These are phyloP conservation scores for Triticum timopheevii DNA, from an alignment of 176 grass and related monocot genomes.

Conservation along the genomic window DNA sequence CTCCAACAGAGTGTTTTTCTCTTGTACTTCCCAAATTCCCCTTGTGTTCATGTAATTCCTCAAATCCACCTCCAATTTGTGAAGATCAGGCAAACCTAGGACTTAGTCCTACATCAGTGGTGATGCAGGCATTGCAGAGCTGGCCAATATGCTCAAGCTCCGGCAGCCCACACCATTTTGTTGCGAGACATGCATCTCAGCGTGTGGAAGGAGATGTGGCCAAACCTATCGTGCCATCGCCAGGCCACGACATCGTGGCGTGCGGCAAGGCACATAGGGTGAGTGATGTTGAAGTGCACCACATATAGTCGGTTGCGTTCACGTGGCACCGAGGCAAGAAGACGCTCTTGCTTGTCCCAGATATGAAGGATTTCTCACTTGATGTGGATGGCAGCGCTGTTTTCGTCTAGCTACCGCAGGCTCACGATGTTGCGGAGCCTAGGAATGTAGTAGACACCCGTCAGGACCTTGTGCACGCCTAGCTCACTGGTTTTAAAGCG, in stretches of 20 bases:
- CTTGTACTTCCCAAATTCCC: no score
- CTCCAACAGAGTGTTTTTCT: no score
- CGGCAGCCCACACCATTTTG: neutral
- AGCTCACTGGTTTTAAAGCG: no score
- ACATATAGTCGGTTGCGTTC: neutral
- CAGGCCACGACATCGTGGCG: no score
- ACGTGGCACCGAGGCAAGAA: neutral
- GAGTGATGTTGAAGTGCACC: no score
- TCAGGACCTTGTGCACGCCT: neutral
- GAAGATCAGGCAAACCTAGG: no score
- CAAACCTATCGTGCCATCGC: no score
- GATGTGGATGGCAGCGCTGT: neutral
- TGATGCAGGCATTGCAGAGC: neutral
- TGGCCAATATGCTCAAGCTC: neutral
- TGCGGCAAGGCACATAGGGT: no score
- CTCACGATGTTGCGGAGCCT: neutral
- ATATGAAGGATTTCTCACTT: neutral
- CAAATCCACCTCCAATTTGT: no score
- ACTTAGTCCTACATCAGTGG: no score
- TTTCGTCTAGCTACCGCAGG: neutral
- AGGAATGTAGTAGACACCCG: neutral
- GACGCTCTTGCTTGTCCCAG: neutral
- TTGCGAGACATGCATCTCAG: no score
- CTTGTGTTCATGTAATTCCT: no score
- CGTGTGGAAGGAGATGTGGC: neutral